phyloP scores from a whole-genome alignment of 805 yeast genomes.

The Barnettozyma siamensis region DNA sequence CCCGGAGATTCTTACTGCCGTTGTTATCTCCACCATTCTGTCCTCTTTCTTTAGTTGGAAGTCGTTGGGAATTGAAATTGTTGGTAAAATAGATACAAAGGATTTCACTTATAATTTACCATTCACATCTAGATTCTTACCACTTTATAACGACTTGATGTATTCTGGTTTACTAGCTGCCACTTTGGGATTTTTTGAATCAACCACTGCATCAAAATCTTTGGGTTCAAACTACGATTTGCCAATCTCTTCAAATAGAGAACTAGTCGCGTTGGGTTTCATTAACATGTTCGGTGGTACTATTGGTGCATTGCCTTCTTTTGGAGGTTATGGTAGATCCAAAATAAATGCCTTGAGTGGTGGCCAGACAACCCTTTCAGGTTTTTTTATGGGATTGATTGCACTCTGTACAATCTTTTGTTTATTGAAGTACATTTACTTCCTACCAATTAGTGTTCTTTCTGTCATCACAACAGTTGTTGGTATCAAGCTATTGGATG shows the following conservation, averaged over 20 bases:
- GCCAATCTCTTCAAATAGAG: conserved; percentile 81
- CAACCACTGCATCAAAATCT: conserved; percentile 88
- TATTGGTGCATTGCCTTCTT: conserved; percentile 69
- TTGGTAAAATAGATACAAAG: conserved; percentile 60
- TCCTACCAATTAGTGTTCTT: conserved; percentile 71
- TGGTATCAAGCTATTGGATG: conserved; percentile 73
- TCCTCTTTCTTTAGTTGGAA: conserved; percentile 49
- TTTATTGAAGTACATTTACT: conserved; percentile 58
- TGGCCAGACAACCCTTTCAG: conserved; percentile 81
- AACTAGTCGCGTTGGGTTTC: conserved; percentile 81
- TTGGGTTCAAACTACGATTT: conserved; percentile 67
- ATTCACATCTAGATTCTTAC: conserved; percentile 38
- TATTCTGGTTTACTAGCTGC: conserved; percentile 75
- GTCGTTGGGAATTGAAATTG: conserved; percentile 52
- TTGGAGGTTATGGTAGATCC: conserved; percentile 95
- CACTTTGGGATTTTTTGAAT: conserved; percentile 84
- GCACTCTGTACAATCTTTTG: conserved; percentile 61
- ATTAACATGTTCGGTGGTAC: conserved; percentile 56
- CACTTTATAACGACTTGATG: conserved; percentile 48
- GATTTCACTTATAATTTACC: conserved; percentile 54
- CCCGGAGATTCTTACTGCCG: conserved; percentile 73
- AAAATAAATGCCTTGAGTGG: conserved; percentile 85
- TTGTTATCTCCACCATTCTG: conserved; percentile 57
- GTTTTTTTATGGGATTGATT: conserved; percentile 71
- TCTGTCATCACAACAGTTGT: conserved; percentile 77